Evolutionary conservation across 1,139 yeast genomes (phyloP).

Genomic region (Pichia sp.): DNA sequence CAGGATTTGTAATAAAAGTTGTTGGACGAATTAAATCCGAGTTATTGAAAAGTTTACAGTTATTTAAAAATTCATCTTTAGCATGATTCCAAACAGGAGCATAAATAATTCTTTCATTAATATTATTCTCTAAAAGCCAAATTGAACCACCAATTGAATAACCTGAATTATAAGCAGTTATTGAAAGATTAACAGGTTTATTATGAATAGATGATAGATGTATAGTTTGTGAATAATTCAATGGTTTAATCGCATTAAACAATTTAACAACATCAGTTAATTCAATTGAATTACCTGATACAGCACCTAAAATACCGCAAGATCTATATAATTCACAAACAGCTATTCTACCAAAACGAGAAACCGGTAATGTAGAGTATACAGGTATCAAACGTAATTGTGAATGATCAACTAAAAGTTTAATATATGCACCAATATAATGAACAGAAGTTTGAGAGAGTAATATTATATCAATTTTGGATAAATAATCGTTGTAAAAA

Average conservation of each 20-base stretch:
- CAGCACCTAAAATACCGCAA: constrained; percentile 69
- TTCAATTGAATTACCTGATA: constrained; percentile 53
- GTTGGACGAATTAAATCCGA: constrained; percentile 72
- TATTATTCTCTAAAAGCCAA: constrained; percentile 70
- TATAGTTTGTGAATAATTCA: constrained; percentile 79
- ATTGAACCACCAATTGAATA: constrained; percentile 88
- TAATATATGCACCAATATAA: constrained; percentile 74
- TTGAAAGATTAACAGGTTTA: constrained; percentile 52
- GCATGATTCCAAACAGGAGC: constrained; percentile 97
- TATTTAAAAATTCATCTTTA: constrained; percentile 72
- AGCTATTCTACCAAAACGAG: constrained; percentile 78
- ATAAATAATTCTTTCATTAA: constrained; percentile 65
- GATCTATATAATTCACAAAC: constrained; percentile 76
- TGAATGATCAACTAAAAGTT: constrained; percentile 57
- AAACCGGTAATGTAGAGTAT: constrained; percentile 82
- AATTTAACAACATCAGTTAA: constrained; percentile 64
- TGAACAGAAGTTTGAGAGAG: constrained; percentile 82
- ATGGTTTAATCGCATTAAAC: constrained; percentile 38
- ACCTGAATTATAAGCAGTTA: constrained; percentile 88
- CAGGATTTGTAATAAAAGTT: constrained; percentile 71
- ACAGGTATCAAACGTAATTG: constrained; percentile 64
- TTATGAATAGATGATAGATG: constrained; percentile 35
- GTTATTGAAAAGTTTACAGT: constrained; percentile 56
- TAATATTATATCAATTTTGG: constrained; percentile 58
- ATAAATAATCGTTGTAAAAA: constrained; percentile 22